phyloP scores from a whole-genome alignment of 176 grass and related monocot genomes.

The Puccinellia tenuiflora region DNA sequence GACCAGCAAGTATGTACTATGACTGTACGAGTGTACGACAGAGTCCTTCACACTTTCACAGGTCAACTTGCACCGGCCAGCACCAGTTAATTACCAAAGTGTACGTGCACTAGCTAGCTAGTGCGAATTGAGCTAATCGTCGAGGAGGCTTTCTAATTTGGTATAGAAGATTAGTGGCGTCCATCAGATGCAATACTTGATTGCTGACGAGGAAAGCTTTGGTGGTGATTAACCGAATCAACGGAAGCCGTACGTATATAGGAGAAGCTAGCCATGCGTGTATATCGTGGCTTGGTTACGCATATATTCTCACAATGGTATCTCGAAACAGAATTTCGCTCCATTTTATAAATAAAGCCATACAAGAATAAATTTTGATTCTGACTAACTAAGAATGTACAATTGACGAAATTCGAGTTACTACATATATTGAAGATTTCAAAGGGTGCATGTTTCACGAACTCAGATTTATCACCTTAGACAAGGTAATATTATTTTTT shows the following conservation, averaged over 20 bases:
- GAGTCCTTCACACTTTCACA: too few relatives aligned
- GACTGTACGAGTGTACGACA: too few relatives aligned
- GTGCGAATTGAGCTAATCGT: background rate
- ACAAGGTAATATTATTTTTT: too few relatives aligned
- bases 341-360: too few relatives aligned
- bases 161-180: background rate
- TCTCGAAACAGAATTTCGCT: too few relatives aligned
- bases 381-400: too few relatives aligned
- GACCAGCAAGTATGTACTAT: background rate
- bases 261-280: background rate
- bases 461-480: too few relatives aligned
- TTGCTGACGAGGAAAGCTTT: background rate
- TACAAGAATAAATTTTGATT: too few relatives aligned
- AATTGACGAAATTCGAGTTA: too few relatives aligned
- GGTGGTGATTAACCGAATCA: background rate
- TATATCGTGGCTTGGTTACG: background rate
- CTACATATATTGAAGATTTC: too few relatives aligned
- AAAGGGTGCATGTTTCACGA: too few relatives aligned
- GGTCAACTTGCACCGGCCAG: background rate
- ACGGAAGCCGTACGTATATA: background rate
- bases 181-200: background rate
- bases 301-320: background rate
- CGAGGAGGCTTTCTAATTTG: background rate
- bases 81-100: background rate
- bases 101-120: background rate